Evolutionary conservation across 495 filamentous ascomycete genomes (phyloP), one percentile per base, ranked within the genome.

Genomic region (Hypoxylon lienhwacheense): DNA sequence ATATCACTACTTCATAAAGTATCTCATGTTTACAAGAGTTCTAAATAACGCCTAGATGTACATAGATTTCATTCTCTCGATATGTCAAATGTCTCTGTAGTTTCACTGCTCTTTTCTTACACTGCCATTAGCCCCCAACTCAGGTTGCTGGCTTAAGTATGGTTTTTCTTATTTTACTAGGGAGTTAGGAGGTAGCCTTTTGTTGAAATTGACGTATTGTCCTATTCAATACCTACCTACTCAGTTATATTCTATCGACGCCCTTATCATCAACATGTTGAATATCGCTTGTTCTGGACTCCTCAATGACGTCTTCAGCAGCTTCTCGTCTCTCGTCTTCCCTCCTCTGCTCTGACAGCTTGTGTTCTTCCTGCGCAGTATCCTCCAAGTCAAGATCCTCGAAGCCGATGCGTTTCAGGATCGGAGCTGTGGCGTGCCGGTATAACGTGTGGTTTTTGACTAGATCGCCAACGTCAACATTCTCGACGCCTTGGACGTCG

Each of bases 401-500:
- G 61, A 81, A 84, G 14, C 77, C 79, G 40, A 84, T 73, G 48
- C 77, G 74, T 57, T 73, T 73, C 45, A 85, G 64, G 39, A 84
- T 80, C 36, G 67, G 75, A n/a, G 80, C 80, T 11, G 77, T 72
- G 32, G 82, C 73, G 59, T 76, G 77, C 41, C 76, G 77, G 68
- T 84, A 84, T 48, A 76, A 62, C 26, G 78, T 65, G 63, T 85
- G 82, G 15, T 79, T 73, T 43, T 73, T 79, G 31, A 84, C 73
- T 40, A 83, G 67, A 49, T 77, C 75, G 52, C 77, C 76, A 35
- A 83, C 78, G 53, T 84, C 74, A 45, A 82, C 71, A 52, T 82
- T 84, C 67, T 84, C 80, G 42, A 85, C 67, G 12, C 80, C 79
- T 20, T 72, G 72, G 15, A 83, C 75, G 24, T 76, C 77, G 31